These are phyloP conservation scores for Bryoerythrophyllum caledonicum DNA, from an alignment of 225 moss, liverwort and hornwort species.

Conservation along the genomic window DNA sequence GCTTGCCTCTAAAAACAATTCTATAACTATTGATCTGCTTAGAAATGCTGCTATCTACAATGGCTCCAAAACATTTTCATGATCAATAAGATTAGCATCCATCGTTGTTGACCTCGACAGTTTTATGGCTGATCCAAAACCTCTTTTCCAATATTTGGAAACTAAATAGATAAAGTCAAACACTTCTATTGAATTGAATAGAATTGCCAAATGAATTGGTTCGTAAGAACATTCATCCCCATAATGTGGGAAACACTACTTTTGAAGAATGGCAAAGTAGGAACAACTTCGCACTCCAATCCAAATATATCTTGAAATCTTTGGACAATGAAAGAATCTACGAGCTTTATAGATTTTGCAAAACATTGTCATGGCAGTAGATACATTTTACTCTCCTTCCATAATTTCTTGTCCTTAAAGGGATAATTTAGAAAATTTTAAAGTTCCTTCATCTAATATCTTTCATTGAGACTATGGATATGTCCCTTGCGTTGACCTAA, in stretches of 20 bases:
- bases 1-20: background rate
- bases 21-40: background rate
- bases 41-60: background rate
- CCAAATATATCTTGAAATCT: too few species aligned
- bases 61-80: accelerated
- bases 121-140: too few species aligned
- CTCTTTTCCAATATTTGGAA: background rate
- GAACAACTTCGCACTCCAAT: background rate
- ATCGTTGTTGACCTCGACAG: accelerated
- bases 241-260: background rate
- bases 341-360: too few species aligned
- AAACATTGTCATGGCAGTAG: too few species aligned
- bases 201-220: background rate
- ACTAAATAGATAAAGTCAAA: accelerated
- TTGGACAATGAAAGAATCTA: too few species aligned
- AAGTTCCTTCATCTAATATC: too few species aligned
- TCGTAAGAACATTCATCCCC: accelerated
- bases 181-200: background rate
- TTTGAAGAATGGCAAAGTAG: background rate
- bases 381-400: too few species aligned
- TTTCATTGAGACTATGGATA: too few species aligned
- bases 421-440: too few species aligned
- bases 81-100: accelerated
- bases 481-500: too few species aligned
- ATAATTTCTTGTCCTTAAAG: too few species aligned